Conservation (phyloP, 179 eudicot genomes). For the Actinidia chinensis region DNA sequence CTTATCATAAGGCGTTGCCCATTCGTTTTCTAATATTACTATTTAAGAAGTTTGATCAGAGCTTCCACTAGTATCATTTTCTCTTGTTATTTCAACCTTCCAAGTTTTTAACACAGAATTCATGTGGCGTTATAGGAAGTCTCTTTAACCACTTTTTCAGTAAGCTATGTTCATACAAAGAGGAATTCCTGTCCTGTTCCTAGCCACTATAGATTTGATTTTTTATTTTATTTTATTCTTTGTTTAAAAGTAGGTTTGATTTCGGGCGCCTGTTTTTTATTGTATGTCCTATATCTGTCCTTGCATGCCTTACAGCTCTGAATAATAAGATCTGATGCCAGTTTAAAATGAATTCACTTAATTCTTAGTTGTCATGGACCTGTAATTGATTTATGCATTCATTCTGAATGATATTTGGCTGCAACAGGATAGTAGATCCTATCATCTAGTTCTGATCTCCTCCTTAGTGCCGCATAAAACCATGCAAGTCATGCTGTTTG, state of each 20-base stretch:
- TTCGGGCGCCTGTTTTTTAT: no score
- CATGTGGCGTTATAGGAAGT: not conserved
- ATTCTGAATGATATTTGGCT: not conserved
- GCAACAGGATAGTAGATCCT: not conserved
- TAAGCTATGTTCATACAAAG: no score
- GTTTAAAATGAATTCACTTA: not conserved
- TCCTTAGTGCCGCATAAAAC: not conserved
- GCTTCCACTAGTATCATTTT: not conserved
- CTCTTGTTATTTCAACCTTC: not conserved
- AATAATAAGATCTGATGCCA: not conserved
- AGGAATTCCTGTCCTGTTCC: no score
- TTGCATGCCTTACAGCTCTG: no score
- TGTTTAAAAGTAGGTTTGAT: no score
- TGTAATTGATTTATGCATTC: not conserved
- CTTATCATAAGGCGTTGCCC: no score
- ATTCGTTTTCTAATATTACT: not conserved
- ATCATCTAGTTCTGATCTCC: not conserved
- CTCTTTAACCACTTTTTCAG: no score
- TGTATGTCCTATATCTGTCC: no score
- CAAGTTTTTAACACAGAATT: not conserved
- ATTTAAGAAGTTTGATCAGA: slow-evolving; percentile 2
- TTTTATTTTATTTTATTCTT: no score
- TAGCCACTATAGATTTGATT: no score
- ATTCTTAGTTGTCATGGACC: not conserved
- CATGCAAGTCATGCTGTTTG: not conserved